These are phyloP conservation scores for Tilletia horrida DNA, from an alignment of 1,284 basidiomycete genomes.

Conservation along the genomic window DNA sequence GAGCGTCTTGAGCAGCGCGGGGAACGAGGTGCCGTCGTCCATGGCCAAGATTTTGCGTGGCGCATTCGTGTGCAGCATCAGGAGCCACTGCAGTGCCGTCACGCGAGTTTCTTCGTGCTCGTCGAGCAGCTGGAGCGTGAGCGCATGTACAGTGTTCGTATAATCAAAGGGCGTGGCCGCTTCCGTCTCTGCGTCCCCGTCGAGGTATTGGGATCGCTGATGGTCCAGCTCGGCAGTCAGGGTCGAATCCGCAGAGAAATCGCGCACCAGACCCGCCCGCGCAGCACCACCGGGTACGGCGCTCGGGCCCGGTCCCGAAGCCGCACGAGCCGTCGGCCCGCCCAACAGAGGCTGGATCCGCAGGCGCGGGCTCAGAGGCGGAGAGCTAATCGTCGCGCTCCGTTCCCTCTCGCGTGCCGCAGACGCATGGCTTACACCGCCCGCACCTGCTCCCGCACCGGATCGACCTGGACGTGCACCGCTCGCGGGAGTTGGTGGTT, in stretches of 20 bases:
- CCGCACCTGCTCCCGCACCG: not conserved
- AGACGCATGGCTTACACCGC: too few relatives aligned
- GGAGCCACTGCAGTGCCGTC: conserved; percentile 91
- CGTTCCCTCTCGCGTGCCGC: conserved; percentile 12
- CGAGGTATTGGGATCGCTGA: too few relatives aligned
- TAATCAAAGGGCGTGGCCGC: conserved; percentile 80
- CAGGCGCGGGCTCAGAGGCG: conserved; percentile 6
- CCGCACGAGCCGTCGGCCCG: not conserved
- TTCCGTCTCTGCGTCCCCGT: too few relatives aligned
- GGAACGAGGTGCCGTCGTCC: conserved; percentile 88
- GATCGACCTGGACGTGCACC: not conserved
- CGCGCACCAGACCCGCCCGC: not conserved
- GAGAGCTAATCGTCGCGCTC: conserved; percentile 25
- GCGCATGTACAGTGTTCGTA: conserved; percentile 80
- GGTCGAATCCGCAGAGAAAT: not conserved
- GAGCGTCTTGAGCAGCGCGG: conserved; percentile 87
- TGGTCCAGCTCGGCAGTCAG: too few relatives aligned
- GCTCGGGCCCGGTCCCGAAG: conserved; percentile 6
- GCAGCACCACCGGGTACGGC: not conserved
- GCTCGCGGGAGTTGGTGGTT: too few relatives aligned
- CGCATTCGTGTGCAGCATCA: conserved; percentile 97
- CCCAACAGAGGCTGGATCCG: conserved; percentile 1
- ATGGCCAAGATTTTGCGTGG: conserved; percentile 94
- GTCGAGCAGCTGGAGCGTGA: conserved; percentile 89
- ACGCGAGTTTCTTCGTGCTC: conserved; percentile 95